Evolutionary conservation across 768 basidiomycete genomes (phyloP).

Genomic region (Tubosaeta sp.): DNA sequence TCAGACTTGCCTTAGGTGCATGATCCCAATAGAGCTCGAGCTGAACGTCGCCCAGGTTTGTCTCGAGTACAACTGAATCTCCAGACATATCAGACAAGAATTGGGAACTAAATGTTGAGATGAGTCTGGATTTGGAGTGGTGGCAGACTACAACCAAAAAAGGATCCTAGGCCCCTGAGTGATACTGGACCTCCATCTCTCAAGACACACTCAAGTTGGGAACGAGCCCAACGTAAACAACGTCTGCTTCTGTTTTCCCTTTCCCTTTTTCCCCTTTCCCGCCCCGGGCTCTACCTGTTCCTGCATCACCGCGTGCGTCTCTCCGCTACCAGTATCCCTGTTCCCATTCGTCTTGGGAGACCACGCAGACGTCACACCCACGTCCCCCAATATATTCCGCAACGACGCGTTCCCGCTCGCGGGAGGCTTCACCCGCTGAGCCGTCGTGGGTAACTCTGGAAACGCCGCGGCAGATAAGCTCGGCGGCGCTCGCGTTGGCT

Average conservation of each 20-base stretch:
- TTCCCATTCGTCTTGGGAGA: slow-evolving; percentile 3
- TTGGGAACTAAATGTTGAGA: neutral
- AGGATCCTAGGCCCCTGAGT: slow-evolving; percentile 2
- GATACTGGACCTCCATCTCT: too few relatives aligned
- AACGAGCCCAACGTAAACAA: slow-evolving; percentile 64
- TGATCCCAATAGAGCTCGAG: slow-evolving; percentile 93
- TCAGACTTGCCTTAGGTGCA: slow-evolving; percentile 58
- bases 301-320: neutral
- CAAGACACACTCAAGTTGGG: slow-evolving; percentile 27
- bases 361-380: slow-evolving; percentile 33
- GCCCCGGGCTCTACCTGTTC: slow-evolving; percentile 3
- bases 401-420: slow-evolving; percentile 65
- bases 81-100: slow-evolving; percentile 9
- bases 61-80: slow-evolving; percentile 69
- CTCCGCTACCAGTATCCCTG: neutral
- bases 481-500: slow-evolving; percentile 27
- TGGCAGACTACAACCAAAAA: neutral
- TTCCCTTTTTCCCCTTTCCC: slow-evolving; percentile 65
- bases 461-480: slow-evolving; percentile 56
- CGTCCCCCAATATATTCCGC: slow-evolving; percentile 49
- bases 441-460: slow-evolving; percentile 62
- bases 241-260: slow-evolving; percentile 82
- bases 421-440: slow-evolving; percentile 39
- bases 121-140: too few relatives aligned
- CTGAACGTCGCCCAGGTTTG: slow-evolving; percentile 80